Evolutionary conservation across 2,329 filamentous ascomycete species (phyloP).

Genomic region (Sclerotinia trifoliorum): DNA sequence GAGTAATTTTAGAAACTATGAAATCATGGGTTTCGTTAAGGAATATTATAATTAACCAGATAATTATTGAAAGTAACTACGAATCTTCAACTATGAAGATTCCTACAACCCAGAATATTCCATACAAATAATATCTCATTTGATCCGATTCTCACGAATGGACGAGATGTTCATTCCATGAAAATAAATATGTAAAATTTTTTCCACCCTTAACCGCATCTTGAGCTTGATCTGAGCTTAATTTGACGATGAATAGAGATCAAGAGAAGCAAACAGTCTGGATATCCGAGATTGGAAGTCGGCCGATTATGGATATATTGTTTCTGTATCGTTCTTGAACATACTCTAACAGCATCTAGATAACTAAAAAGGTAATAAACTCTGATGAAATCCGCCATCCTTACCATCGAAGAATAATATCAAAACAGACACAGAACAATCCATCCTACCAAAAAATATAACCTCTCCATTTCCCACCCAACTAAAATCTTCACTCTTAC

Average conservation of each 20-base stretch:
- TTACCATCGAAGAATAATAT: neutral
- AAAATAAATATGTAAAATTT: too few relatives aligned
- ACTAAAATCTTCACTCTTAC: neutral
- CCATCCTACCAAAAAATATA: neutral
- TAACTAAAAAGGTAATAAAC: accelerated
- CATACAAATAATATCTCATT: too few relatives aligned
- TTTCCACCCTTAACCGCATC: too few relatives aligned
- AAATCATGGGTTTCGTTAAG: too few relatives aligned
- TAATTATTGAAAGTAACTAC: too few relatives aligned
- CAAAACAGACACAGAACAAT: neutral
- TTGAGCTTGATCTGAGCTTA: too few relatives aligned
- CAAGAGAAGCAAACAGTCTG: neutral
- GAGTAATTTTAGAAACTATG: too few relatives aligned
- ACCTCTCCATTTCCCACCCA: accelerated
- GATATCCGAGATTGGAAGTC: accelerated
- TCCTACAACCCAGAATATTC: too few relatives aligned
- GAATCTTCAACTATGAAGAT: too few relatives aligned
- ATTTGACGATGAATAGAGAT: neutral
- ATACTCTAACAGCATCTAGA: neutral
- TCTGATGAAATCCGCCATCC: accelerated
- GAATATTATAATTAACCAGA: too few relatives aligned
- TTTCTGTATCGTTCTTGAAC: neutral
- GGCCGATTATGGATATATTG: neutral
- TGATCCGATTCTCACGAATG: too few relatives aligned
- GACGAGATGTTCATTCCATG: too few relatives aligned